Conservation (phyloP, 2,329 filamentous ascomycete genomes). For the Fusarium nelsonii region DNA sequence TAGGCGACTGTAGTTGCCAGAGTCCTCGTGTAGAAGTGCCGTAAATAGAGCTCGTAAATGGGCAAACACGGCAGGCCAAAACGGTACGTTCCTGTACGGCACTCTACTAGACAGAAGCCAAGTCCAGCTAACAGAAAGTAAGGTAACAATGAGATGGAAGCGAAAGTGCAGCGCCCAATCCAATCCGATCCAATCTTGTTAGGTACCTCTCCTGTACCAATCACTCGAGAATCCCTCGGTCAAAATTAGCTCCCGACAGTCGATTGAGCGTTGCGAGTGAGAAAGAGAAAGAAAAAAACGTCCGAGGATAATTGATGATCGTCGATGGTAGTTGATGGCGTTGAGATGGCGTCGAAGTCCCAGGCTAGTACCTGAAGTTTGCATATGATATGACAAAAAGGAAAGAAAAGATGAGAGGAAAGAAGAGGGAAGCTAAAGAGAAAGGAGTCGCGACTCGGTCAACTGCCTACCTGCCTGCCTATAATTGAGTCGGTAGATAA, state of each 20-base stretch:
- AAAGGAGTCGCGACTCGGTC: constrained; percentile 5
- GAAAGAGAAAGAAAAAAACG: neutral
- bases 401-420: constrained; percentile 5
- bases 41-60: constrained; percentile 7
- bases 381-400: constrained; percentile 13
- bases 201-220: neutral
- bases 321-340: constrained; percentile 21
- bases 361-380: constrained; percentile 13
- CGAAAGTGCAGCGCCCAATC: neutral
- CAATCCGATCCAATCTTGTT: neutral
- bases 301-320: constrained; percentile 1
- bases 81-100: no score
- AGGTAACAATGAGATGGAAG: constrained; percentile 12
- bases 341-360: constrained; percentile 20
- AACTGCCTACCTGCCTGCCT: neutral
- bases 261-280: constrained; percentile 8
- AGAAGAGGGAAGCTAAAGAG: constrained; percentile 6
- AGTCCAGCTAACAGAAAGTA: constrained; percentile 19
- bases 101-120: constrained; percentile 12
- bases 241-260: constrained; percentile 14
- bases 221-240: neutral
- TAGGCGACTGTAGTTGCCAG: constrained; percentile 15
- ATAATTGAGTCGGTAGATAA: constrained; percentile 1
- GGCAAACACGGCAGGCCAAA: neutral
- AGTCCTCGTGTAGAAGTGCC: constrained; percentile 19